Conservation (phyloP, 1,284 basidiomycete genomes). For the Meripilus lineatus region DNA sequence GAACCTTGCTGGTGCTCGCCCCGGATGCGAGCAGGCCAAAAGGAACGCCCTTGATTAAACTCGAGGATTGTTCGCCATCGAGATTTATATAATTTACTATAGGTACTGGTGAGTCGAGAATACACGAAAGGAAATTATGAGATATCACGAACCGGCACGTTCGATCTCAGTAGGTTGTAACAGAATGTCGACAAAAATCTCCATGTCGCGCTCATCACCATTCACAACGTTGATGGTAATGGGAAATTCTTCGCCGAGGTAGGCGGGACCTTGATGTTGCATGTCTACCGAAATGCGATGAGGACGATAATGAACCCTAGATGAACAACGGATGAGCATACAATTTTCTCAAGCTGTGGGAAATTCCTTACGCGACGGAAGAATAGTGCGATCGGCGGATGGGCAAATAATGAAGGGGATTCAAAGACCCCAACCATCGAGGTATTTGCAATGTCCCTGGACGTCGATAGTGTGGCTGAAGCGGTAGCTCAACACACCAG, state of each 20-base stretch:
- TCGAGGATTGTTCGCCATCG: constrained; percentile 57
- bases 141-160: constrained; percentile 53
- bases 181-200: constrained; percentile 67
- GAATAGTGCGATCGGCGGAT: constrained; percentile 44
- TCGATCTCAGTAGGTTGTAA: constrained; percentile 78
- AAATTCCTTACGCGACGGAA: constrained; percentile 42
- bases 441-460: constrained; percentile 27
- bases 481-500: constrained; percentile 62
- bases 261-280: constrained; percentile 60
- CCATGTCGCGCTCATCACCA: constrained; percentile 59
- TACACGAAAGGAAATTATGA: neutral
- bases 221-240: constrained; percentile 67
- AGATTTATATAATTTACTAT: constrained; percentile 61
- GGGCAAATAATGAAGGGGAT: constrained; percentile 47
- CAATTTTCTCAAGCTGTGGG: neutral
- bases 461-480: constrained; percentile 36
- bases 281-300: constrained; percentile 55
- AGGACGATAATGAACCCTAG: constrained; percentile 60
- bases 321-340: neutral
- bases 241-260: constrained; percentile 73
- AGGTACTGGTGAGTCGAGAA: neutral
- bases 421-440: constrained; percentile 52
- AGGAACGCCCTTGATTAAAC: constrained; percentile 66
- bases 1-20: constrained; percentile 47
- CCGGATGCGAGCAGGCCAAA: constrained; percentile 62